A percentile compares a stretch with the other conserved stretches of the same genome.
These are phyloP conservation scores for Capronia coronata DNA, from an alignment of 2,329 filamentous ascomycete genomes.

Conservation along the genomic window DNA sequence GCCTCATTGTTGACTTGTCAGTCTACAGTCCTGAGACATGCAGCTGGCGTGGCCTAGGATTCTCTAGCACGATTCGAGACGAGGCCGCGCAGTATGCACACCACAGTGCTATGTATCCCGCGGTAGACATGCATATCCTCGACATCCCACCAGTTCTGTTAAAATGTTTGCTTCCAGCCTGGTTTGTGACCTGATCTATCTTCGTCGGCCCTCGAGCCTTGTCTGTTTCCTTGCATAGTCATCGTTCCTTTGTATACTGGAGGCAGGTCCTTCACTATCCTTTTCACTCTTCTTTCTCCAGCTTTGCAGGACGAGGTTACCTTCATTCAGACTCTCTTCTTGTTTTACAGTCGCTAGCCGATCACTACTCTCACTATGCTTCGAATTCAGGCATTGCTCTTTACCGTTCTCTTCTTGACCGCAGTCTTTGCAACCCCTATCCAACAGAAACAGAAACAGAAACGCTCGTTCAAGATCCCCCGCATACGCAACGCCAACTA, in stretches of 20 bases:
- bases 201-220: constrained; percentile 20
- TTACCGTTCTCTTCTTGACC: constrained; percentile 31
- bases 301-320: constrained; percentile 4
- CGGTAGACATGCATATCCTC: not conserved
- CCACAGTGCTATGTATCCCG: not conserved
- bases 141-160: constrained; percentile 3
- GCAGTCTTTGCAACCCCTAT: constrained; percentile 34
- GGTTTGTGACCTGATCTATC: constrained; percentile 17
- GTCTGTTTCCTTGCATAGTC: constrained; percentile 11
- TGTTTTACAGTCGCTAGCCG: constrained; percentile 12
- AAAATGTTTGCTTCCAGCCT: constrained; percentile 17
- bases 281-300: constrained; percentile 11
- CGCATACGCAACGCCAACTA: constrained; percentile 53
- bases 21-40: constrained; percentile 22
- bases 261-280: constrained; percentile 25
- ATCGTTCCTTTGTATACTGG: constrained; percentile 12
- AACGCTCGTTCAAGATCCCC: constrained; percentile 55
- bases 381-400: constrained; percentile 25
- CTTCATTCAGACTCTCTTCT: constrained; percentile 7
- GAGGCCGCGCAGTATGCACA: constrained; percentile 7
- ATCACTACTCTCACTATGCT: constrained; percentile 21
- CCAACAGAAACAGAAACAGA: constrained; percentile 29
- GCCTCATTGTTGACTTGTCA: constrained; percentile 12
- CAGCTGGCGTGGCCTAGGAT: constrained; percentile 14
- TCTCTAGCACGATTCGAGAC: constrained; percentile 19